A percentile compares a stretch with the other conserved stretches of the same genome.
These are phyloP conservation scores for Endogone sp. DNA, from an alignment of 192 early-diverging fungal genomes.

Conservation along the genomic window DNA sequence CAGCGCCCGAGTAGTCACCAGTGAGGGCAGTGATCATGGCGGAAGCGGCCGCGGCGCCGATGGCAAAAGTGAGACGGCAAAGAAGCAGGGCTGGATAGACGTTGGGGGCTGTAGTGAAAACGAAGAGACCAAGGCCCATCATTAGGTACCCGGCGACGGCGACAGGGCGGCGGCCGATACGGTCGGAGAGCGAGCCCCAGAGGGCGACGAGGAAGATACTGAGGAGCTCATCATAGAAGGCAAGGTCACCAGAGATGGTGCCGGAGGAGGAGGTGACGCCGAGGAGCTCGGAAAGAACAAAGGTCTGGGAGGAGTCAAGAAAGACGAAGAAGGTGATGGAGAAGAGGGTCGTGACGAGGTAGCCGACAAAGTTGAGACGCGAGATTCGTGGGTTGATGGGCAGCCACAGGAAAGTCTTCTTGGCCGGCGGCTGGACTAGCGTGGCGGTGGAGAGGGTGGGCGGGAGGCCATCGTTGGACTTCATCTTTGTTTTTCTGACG, in stretches of 20 bases:
- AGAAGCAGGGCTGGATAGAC: slow-evolving; percentile 59
- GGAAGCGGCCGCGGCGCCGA: slow-evolving; percentile 56
- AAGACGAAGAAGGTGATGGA: slow-evolving; percentile 34
- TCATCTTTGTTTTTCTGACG: no score
- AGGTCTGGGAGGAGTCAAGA: slow-evolving; percentile 33
- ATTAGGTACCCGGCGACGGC: slow-evolving; percentile 46
- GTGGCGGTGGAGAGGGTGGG: no score
- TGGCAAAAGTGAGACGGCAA: slow-evolving; percentile 59
- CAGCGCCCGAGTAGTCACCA: slow-evolving; percentile 59
- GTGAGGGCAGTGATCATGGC: slow-evolving; percentile 72
- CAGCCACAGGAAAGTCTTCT: slow-evolving; percentile 34
- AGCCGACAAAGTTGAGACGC: slow-evolving; percentile 20
- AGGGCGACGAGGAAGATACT: slow-evolving; percentile 46
- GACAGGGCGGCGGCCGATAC: slow-evolving; percentile 49
- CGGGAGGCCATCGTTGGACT: no score
- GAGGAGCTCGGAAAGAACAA: slow-evolving; percentile 31
- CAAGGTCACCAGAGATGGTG: slow-evolving; percentile 48
- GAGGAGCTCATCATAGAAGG: slow-evolving; percentile 62
- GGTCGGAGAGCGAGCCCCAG: slow-evolving; percentile 62
- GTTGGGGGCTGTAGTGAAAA: slow-evolving; percentile 46
- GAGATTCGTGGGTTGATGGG: slow-evolving; percentile 12
- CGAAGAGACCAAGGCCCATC: slow-evolving; percentile 46
- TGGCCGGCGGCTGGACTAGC: no score
- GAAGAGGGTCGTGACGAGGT: slow-evolving; percentile 25
- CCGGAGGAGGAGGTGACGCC: slow-evolving; percentile 16